Evolutionary conservation across 176 grass and related monocot genomes (phyloP).

Genomic region (Hsuehochloa calcarea): DNA sequence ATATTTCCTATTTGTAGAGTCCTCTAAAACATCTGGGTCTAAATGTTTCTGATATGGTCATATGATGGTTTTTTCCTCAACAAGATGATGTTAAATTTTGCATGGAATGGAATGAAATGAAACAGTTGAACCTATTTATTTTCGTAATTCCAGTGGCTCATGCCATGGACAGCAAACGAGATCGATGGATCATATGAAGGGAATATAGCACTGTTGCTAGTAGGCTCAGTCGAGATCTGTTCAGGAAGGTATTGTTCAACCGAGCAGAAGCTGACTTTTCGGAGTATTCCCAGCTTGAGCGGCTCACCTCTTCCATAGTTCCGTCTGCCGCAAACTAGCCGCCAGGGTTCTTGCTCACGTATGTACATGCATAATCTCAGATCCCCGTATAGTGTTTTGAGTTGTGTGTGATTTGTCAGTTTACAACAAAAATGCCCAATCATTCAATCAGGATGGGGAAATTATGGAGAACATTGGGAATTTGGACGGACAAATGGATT

Average conservation of each 20-base stretch:
- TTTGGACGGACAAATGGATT: not conserved
- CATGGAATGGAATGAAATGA: too few species aligned
- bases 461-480: not conserved
- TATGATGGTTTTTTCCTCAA: too few species aligned
- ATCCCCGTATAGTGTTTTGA: not conserved
- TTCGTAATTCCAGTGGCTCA: slow-evolving; percentile 45
- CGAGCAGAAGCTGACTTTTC: not conserved
- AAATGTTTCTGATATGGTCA: too few species aligned
- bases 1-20: too few species aligned
- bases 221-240: slow-evolving; percentile 40
- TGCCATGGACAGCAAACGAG: not conserved
- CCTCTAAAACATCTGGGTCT: too few species aligned
- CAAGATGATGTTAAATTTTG: too few species aligned
- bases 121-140: not conserved
- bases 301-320: slow-evolving; percentile 17
- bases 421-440: not conserved
- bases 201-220: slow-evolving; percentile 34
- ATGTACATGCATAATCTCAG: not conserved
- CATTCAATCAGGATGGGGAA: not conserved
- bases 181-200: not conserved
- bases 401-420: not conserved
- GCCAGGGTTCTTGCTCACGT: slow-evolving; percentile 10
- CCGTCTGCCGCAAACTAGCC: slow-evolving; percentile 36
- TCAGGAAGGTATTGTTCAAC: slow-evolving; percentile 6
- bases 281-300: slow-evolving; percentile 1